These are phyloP conservation scores for Scedosporium dehoogii DNA, from an alignment of 2,329 filamentous ascomycete genomes.

Conservation along the genomic window DNA sequence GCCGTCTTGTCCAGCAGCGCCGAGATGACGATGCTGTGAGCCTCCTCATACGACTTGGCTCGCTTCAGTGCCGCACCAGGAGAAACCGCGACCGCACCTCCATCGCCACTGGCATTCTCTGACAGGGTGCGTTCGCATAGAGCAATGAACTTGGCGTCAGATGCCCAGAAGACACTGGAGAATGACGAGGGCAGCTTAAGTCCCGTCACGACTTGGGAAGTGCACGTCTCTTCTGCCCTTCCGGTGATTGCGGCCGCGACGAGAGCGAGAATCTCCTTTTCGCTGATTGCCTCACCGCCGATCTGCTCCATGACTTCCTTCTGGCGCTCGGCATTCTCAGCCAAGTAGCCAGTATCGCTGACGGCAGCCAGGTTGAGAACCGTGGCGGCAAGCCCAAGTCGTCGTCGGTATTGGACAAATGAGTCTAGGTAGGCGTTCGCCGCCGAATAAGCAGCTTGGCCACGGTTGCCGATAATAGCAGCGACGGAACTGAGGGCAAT, in stretches of 20 bases:
- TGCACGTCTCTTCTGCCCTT: constrained; percentile 8
- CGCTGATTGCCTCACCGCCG: constrained; percentile 40
- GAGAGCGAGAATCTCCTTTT: constrained; percentile 43
- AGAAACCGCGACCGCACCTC: constrained; percentile 22
- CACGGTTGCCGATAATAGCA: constrained; percentile 40
- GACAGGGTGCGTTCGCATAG: constrained; percentile 29
- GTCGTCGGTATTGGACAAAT: constrained; percentile 26
- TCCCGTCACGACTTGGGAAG: constrained; percentile 10
- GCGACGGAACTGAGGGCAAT: constrained; percentile 23
- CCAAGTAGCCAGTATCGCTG: constrained; percentile 38
- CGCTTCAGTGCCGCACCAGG: constrained; percentile 32
- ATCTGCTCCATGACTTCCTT: constrained; percentile 38
- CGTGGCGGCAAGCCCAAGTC: constrained; percentile 30
- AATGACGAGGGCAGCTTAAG: constrained; percentile 7
- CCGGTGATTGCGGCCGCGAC: constrained; percentile 31
- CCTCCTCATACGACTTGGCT: constrained; percentile 31
- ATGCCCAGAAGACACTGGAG: constrained; percentile 33
- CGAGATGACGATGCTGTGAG: constrained; percentile 30
- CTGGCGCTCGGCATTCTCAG: constrained; percentile 31
- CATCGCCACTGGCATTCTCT: constrained; percentile 21
- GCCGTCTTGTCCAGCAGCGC: constrained; percentile 38
- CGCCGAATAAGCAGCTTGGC: constrained; percentile 49
- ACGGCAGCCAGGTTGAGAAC: constrained; percentile 44
- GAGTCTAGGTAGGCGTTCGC: constrained; percentile 42
- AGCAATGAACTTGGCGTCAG: constrained; percentile 43